These are phyloP conservation scores for Cocos nucifera DNA, from an alignment of 176 grass and related monocot genomes.

Conservation along the genomic window DNA sequence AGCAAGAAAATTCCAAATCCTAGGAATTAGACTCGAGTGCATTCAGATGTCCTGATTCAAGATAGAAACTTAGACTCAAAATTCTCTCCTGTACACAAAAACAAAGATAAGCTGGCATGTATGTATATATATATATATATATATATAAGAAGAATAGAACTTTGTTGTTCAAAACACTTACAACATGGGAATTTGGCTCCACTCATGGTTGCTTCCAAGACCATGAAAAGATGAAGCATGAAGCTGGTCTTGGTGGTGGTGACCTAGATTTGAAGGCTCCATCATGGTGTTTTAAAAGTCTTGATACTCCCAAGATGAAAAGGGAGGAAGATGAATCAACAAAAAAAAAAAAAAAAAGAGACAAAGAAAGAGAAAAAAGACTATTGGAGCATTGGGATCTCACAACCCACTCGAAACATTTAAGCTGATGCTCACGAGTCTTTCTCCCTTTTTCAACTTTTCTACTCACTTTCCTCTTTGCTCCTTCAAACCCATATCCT, in stretches of 20 bases:
- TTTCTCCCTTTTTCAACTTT: slow-evolving; percentile 1
- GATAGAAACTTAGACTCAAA: not conserved
- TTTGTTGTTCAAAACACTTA: not conserved
- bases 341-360: not conserved
- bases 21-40: slow-evolving; percentile 34
- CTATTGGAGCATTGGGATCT: too few species aligned
- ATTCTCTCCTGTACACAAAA: too few species aligned
- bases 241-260: slow-evolving; percentile 23
- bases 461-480: slow-evolving; percentile 7
- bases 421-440: not conserved
- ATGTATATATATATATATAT: too few species aligned
- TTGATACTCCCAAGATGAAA: slow-evolving; percentile 30
- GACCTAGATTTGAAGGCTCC: slow-evolving; percentile 32
- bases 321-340: not conserved
- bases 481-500: not conserved
- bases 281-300: slow-evolving; percentile 27
- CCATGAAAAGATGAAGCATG: slow-evolving; percentile 7
- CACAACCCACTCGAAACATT: too few species aligned
- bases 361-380: too few species aligned
- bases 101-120: too few species aligned
- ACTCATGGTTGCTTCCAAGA: slow-evolving; percentile 15
- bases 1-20: slow-evolving; percentile 83
- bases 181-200: slow-evolving; percentile 36
- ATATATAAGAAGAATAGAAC: too few species aligned
- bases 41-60: not conserved